Conservation (phyloP, 1,284 basidiomycete genomes). For the Melampsora abietis-canadensis region DNA sequence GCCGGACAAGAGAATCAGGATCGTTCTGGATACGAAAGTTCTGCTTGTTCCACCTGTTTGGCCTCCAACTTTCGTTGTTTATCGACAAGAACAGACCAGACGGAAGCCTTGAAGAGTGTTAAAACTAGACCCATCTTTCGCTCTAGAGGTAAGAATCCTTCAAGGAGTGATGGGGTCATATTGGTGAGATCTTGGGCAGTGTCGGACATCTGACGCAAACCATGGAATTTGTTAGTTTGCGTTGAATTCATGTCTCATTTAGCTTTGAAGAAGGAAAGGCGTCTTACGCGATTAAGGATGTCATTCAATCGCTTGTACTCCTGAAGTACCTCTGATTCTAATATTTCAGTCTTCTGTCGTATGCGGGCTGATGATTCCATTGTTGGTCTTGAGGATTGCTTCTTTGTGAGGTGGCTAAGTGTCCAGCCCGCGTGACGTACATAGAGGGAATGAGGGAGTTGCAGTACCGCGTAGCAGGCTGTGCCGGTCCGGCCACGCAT, state of each 20-base stretch:
- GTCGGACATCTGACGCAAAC: slow-evolving; percentile 21
- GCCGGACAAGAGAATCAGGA: no score
- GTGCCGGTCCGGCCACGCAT: no score
- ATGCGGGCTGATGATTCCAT: slow-evolving; percentile 22
- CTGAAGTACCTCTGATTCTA: slow-evolving; percentile 30
- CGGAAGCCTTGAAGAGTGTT: slow-evolving; percentile 34
- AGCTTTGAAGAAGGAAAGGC: not conserved
- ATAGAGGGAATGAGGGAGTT: no score
- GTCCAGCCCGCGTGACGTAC: no score
- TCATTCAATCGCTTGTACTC: slow-evolving; percentile 22
- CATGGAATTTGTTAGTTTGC: not conserved
- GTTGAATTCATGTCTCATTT: not conserved
- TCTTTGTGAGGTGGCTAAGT: no score
- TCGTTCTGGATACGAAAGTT: no score
- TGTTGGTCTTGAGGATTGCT: not conserved
- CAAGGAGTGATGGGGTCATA: slow-evolving; percentile 16
- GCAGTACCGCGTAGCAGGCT: no score
- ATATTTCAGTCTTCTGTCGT: slow-evolving; percentile 7
- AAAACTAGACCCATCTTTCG: slow-evolving; percentile 35
- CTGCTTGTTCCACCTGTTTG: not conserved
- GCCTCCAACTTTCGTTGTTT: slow-evolving; percentile 32
- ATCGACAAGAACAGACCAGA: slow-evolving; percentile 44
- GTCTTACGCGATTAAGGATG: slow-evolving; percentile 14
- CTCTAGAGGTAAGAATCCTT: slow-evolving; percentile 35
- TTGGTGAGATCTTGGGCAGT: slow-evolving; percentile 8